Evolutionary conservation across 805 yeast species (phyloP).

Genomic region (Kuraishia borneana): DNA sequence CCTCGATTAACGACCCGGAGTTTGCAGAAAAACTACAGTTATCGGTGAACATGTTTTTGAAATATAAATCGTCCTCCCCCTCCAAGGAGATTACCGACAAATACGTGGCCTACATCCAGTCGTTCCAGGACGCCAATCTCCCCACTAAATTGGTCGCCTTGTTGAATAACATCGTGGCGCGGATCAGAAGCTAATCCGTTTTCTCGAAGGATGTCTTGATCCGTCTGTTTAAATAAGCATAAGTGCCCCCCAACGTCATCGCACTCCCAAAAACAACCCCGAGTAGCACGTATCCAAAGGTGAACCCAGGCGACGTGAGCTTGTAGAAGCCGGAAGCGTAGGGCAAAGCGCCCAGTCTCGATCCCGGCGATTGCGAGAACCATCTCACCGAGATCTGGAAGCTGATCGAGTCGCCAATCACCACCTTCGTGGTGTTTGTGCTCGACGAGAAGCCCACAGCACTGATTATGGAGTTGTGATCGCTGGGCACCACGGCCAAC

Average conservation of each 20-base stretch:
- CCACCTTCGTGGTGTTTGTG: constrained; percentile 46
- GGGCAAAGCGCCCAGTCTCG: not conserved
- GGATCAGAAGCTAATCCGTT: too few relatives aligned
- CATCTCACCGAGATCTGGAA: constrained; percentile 50
- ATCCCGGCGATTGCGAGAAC: constrained; percentile 15
- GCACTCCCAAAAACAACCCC: not conserved
- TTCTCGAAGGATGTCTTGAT: not conserved
- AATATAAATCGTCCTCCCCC: constrained; percentile 32
- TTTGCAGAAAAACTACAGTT: constrained; percentile 55
- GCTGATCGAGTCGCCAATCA: constrained; percentile 55
- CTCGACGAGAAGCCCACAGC: constrained; percentile 52
- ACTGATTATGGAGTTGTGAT: constrained; percentile 31
- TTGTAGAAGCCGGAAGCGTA: constrained; percentile 4
- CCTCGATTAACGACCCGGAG: constrained; percentile 22
- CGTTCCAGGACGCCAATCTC: constrained; percentile 7
- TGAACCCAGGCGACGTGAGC: constrained; percentile 2
- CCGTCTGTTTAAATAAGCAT: constrained; percentile 1
- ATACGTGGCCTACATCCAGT: constrained; percentile 21
- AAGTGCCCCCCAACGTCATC: not conserved
- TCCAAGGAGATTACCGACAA: constrained; percentile 19
- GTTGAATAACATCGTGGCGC: not conserved
- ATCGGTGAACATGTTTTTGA: constrained; percentile 60
- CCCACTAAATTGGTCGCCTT: too few relatives aligned
- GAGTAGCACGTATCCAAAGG: not conserved
- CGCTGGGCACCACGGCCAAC: constrained; percentile 27